Conservation (phyloP, 1,284 basidiomycete species). For the Fomitiporia mediterranea region DNA sequence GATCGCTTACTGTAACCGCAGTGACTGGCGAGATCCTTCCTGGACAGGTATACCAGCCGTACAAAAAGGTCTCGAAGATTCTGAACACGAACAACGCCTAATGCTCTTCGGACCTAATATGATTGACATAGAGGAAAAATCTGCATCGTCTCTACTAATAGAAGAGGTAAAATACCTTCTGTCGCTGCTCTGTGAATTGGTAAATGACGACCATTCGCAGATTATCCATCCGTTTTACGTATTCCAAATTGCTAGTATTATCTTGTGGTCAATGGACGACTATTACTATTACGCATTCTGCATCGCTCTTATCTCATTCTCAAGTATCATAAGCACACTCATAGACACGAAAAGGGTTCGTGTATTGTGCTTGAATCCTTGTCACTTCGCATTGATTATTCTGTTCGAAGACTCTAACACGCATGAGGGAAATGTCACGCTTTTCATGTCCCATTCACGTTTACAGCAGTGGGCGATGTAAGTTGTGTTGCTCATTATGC, state of each 20-base stretch:
- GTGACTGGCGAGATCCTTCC: conserved; percentile 88
- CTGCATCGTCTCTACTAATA: conserved; percentile 74
- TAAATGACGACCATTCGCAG: conserved; percentile 32
- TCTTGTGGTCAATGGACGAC: conserved; percentile 92
- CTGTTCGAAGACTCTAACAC: conserved; percentile 67
- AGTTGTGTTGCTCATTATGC: conserved; percentile 26
- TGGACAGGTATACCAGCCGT: conserved; percentile 68
- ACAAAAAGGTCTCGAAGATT: conserved; percentile 55
- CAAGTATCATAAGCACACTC: conserved; percentile 84
- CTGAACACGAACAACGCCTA: conserved; percentile 59
- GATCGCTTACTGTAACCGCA: conserved; percentile 30
- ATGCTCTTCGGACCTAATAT: conserved; percentile 83
- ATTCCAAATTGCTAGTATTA: conserved; percentile 95
- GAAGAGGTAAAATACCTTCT: conserved; percentile 69
- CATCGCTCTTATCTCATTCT: conserved; percentile 87
- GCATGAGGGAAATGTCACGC: conserved; percentile 96
- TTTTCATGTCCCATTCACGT: conserved; percentile 82
- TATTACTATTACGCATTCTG: conserved; percentile 99
- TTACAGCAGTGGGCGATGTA: conserved; percentile 72
- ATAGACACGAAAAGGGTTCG: conserved; percentile 87
- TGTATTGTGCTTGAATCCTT: background rate
- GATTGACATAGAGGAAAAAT: conserved; percentile 90
- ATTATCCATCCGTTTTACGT: conserved; percentile 96
- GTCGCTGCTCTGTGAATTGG: conserved; percentile 14
- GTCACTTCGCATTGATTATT: conserved; percentile 1